These are phyloP conservation scores for Pseudogymnoascus destructans DNA, from an alignment of 2,329 filamentous ascomycete species.

Conservation along the genomic window DNA sequence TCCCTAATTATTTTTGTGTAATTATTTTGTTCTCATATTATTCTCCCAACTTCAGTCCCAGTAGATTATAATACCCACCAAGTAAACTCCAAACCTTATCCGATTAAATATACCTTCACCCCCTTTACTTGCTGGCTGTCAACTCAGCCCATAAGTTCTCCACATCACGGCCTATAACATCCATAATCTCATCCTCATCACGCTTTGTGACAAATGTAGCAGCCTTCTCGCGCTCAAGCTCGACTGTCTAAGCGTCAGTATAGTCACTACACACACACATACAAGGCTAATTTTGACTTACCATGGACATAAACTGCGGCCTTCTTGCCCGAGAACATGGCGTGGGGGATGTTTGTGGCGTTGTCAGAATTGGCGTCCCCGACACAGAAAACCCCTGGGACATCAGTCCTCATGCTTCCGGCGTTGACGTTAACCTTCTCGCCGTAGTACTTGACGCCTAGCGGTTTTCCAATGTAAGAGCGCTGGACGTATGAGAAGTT, in stretches of 20 bases:
- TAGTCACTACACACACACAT: not conserved
- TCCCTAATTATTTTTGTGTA: not conserved
- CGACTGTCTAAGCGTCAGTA: slow-evolving; percentile 7
- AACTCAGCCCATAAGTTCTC: slow-evolving; percentile 11
- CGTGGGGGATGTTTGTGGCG: slow-evolving; percentile 48
- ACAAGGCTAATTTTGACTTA: slow-evolving; percentile 26
- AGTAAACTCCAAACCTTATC: not conserved
- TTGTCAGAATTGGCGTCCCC: slow-evolving; percentile 41
- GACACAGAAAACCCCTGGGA: slow-evolving; percentile 42
- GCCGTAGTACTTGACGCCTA: slow-evolving; percentile 26
- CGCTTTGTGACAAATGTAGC: slow-evolving; percentile 6
- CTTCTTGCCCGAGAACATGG: slow-evolving; percentile 45
- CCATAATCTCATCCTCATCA: not conserved
- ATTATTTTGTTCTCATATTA: not conserved
- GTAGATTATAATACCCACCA: not conserved
- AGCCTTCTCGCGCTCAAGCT: slow-evolving; percentile 13
- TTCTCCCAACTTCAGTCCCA: not conserved
- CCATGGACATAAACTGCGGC: slow-evolving; percentile 44
- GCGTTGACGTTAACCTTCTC: slow-evolving; percentile 12
- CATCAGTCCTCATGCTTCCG: slow-evolving; percentile 30
- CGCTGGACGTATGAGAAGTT: slow-evolving; percentile 36
- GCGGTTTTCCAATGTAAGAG: slow-evolving; percentile 33
- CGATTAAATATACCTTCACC: not conserved
- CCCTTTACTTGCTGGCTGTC: not conserved
- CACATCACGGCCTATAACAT: slow-evolving; percentile 13